Base-by-base conservation (phyloP, 805 yeast genomes). In the Pichia sporocuriosa region DNA sequence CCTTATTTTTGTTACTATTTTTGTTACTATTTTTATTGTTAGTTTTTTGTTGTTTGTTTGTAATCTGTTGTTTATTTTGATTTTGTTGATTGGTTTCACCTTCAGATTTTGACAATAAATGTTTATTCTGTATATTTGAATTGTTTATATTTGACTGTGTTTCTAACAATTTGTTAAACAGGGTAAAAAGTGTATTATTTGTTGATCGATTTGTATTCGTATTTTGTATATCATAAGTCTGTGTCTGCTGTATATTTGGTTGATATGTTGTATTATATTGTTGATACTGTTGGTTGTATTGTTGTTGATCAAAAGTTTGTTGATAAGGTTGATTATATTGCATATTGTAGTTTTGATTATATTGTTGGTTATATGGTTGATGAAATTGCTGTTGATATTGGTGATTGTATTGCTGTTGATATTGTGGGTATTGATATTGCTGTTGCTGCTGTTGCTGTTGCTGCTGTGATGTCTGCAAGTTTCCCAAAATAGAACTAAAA, bases 401-500 rank as follows among this genome's bases (percentile, higher is more conserved):
- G 10, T 6, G 32, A 28, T 6, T 20, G 20, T n/a, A 20, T 22
- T 11, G 40, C 28, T 37, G 40, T 8, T 29, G 17, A 29, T 37
- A 37, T 16, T 29, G 37, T 7, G 15, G 38, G 17, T 35, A 15
- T n/a, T 21, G 24, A 17, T 23, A 15, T 8, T 33, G 38, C 10
- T 26, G 34, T 20, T 34, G 39, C 4, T 11, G 34, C 2, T 25
- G 32, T 10, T 27, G 24, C 12, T n/a, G 31, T 8, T 25, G 32
- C 13, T 30, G 28, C 19, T 35, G 36, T 11, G 20, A 13, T 6
- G 35, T 13, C 10, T 28, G 35, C 11, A 40, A 17, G 1, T 41
- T 42, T 25, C 38, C 41, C 26, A 42, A 6, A 4, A 40, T 35
- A 6, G 44, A 19, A 13, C 33, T 35, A n/a, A 40, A 40, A 3